Evolutionary conservation across 1,284 basidiomycete species (phyloP).

Genomic region (Cyathus pygmaeus): DNA sequence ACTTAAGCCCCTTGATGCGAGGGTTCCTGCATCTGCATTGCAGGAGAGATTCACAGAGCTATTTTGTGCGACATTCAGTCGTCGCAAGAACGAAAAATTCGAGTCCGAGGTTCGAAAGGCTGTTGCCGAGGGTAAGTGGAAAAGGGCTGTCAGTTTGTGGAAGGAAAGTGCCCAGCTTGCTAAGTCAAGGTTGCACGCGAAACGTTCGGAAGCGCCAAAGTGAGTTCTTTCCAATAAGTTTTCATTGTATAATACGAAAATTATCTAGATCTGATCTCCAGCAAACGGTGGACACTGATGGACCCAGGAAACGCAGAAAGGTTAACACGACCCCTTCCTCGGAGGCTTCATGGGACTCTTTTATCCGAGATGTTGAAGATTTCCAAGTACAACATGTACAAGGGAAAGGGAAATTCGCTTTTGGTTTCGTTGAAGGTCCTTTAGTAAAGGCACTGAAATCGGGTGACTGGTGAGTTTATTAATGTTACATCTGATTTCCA

Average conservation of each 20-base stretch:
- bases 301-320: constrained; percentile 82
- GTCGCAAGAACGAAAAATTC: constrained; percentile 90
- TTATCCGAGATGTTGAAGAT: constrained; percentile 77
- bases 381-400: constrained; percentile 91
- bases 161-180: constrained; percentile 80
- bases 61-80: constrained; percentile 90
- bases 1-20: constrained; percentile 93
- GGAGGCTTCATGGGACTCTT: constrained; percentile 75
- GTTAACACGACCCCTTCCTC: constrained; percentile 61
- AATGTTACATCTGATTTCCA: constrained; percentile 1
- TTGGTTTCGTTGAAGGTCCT: constrained; percentile 96
- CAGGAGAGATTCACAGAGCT: constrained; percentile 85
- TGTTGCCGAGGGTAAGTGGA: constrained; percentile 88
- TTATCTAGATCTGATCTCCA: neutral
- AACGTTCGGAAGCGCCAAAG: constrained; percentile 51
- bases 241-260: neutral
- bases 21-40: constrained; percentile 79
- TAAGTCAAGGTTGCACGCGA: constrained; percentile 66
- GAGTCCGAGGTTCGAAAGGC: constrained; percentile 88
- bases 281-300: constrained; percentile 42
- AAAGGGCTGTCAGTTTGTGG: constrained; percentile 86
- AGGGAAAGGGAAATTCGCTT: constrained; percentile 89
- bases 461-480: constrained; percentile 86
- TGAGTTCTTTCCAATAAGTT: constrained; percentile 39
- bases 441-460: constrained; percentile 90